Evolutionary conservation across 805 yeast species (phyloP), one percentile per base, ranked within the genome.

Genomic region (Kluyveromyces nonfermentans): DNA sequence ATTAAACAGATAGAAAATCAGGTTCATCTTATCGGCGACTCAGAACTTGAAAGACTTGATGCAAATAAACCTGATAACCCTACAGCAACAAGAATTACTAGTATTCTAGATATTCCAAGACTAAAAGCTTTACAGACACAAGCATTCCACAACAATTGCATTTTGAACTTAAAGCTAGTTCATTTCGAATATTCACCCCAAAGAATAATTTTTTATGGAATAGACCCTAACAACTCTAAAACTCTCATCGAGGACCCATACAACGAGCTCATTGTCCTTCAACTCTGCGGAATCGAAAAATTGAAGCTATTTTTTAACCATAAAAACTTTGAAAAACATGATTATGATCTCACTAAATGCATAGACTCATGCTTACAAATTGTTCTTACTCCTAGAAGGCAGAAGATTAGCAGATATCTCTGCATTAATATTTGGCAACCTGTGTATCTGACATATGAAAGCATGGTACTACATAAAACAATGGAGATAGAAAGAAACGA

Each of bases 291-390:
- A 5, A 21, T 22, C 9, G 42, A 45, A 33, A 50, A 50, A 18
- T 25, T 53, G 19, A 37, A 40, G 6, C 43, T 47, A 22, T 55
- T 55, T 40, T 43, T 48, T 46, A 48, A 40, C 32, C 37, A 14
- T 22, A 15, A 30, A 4, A 21, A 15, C 35, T 18, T 9, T 28
- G 15, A 18, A 16, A 37, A 33, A n/a, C 37, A 25, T 19, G 35
- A 35, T 3, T 33, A 31, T 22, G 38, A 43, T 14, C 35, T 46
- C 14, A 19, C 34, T 2, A 15, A 19, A 10, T 38, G 41, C 18
- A n/a, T 38, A 12, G 41, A 34, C n/a, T 28, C 34, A 14, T 7
- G 10, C n/a, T n/a, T 38, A 4, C 18, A 38, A 10, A 14, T 38
- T 10, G 10, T 33, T 9, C 5, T 38, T 16, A 28, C 31, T 12